Conservation (phyloP, 495 filamentous ascomycete genomes). For the Penicillium flavigenum region DNA sequence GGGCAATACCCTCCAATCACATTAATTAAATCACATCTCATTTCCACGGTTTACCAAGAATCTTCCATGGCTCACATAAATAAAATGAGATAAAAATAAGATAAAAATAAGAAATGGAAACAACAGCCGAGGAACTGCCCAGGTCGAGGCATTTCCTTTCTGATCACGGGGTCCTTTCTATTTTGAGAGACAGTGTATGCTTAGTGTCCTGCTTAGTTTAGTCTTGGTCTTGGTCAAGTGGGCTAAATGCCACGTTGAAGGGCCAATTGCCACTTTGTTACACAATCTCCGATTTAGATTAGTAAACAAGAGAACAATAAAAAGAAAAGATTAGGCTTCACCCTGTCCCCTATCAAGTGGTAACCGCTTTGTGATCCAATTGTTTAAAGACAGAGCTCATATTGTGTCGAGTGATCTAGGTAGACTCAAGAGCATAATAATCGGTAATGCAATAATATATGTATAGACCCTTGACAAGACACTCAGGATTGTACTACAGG, state of each 20-base stretch:
- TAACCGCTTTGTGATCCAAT: background rate
- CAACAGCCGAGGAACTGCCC: conserved; percentile 13
- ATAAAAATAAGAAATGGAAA: conserved; percentile 6
- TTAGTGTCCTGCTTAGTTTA: background rate
- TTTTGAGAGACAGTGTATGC: conserved; percentile 1
- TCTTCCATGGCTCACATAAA: background rate
- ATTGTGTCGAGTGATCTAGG: too few species aligned
- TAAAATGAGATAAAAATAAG: background rate
- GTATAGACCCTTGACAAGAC: background rate
- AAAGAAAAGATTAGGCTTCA: background rate
- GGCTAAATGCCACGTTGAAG: conserved; percentile 6
- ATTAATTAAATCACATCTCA: background rate
- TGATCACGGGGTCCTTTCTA: conserved; percentile 16
- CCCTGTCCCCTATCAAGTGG: background rate
- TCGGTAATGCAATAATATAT: background rate
- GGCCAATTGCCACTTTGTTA: background rate
- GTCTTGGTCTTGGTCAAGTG: background rate
- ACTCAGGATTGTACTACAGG: background rate
- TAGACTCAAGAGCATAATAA: too few species aligned
- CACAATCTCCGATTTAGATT: background rate
- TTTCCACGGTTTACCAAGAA: background rate
- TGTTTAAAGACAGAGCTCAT: background rate
- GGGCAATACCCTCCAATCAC: conserved; percentile 17
- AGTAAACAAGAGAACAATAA: background rate
- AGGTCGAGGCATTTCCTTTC: background rate